Percentiles rank a stretch among this genome's conserved stretches.
phyloP scores from a whole-genome alignment of 2,329 filamentous ascomycete species.

The Dactylella cylindrospora region DNA sequence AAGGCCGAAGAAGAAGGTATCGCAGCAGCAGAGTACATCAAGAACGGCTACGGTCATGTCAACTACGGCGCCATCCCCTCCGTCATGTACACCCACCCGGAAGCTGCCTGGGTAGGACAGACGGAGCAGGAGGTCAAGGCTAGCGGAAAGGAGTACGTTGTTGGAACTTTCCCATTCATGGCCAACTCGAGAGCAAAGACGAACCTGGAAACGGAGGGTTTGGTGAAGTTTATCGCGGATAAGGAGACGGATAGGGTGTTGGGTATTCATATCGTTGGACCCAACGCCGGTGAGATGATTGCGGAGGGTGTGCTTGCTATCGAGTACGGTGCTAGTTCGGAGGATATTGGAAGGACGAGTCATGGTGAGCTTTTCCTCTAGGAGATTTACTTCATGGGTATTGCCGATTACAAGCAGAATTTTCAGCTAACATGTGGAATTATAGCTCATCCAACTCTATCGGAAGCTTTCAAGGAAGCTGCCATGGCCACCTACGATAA shows the following conservation, averaged over 20 bases:
- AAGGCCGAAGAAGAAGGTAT: slow-evolving; percentile 93
- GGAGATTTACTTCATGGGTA: neutral
- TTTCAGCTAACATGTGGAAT: slow-evolving; percentile 2
- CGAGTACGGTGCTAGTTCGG: slow-evolving; percentile 92
- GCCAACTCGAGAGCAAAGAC: slow-evolving; percentile 99
- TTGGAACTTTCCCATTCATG: slow-evolving; percentile 93
- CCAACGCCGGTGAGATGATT: slow-evolving; percentile 98
- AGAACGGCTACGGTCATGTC: slow-evolving; percentile 96
- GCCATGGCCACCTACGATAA: slow-evolving; percentile 96
- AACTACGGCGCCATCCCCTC: slow-evolving; percentile 98
- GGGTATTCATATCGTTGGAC: slow-evolving; percentile 92
- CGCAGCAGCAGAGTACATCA: slow-evolving; percentile 93
- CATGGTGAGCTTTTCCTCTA: slow-evolving; percentile 59
- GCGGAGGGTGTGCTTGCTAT: slow-evolving; percentile 92
- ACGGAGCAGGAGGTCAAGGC: slow-evolving; percentile 95
- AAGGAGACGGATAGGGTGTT: slow-evolving; percentile 94
- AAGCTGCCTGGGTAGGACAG: slow-evolving; percentile 98
- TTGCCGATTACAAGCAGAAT: neutral
- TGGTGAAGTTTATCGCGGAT: slow-evolving; percentile 94
- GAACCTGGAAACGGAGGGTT: slow-evolving; percentile 90
- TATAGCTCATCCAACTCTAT: slow-evolving; percentile 78
- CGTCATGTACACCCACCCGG: slow-evolving; percentile 99
- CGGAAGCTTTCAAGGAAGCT: slow-evolving; percentile 99
- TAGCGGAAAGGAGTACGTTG: slow-evolving; percentile 83
- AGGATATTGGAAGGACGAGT: slow-evolving; percentile 91